Percentiles rank a stretch among this genome's conserved stretches.
Evolutionary conservation across 1,284 basidiomycete species (phyloP).

Genomic region (Vanrija humicola): DNA sequence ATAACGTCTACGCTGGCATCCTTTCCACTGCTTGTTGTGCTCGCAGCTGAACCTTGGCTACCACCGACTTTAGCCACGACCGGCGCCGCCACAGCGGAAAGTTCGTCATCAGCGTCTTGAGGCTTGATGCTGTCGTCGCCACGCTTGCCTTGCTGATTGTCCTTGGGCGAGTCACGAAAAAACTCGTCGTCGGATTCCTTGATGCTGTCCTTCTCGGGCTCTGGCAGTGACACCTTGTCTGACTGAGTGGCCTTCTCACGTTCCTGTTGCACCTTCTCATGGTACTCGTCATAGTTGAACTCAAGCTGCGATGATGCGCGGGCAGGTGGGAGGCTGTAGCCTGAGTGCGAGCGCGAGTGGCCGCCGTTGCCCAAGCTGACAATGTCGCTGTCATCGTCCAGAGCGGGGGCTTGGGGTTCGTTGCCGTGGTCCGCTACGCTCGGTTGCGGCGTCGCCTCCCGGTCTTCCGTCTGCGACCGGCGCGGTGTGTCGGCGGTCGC

Average conservation of each 20-base stretch:
- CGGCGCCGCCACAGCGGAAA: background rate
- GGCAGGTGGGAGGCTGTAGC: constrained; percentile 13
- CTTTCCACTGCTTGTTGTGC: too few species aligned
- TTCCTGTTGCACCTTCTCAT: constrained; percentile 1
- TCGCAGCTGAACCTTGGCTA: background rate
- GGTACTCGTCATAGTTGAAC: constrained; percentile 18
- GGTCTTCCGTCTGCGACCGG: background rate
- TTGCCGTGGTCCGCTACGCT: background rate
- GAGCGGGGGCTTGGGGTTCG: background rate
- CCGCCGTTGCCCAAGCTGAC: constrained; percentile 10
- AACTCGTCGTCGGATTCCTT: constrained; percentile 1
- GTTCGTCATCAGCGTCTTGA: too few species aligned
- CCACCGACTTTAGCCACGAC: background rate
- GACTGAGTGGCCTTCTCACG: too few species aligned
- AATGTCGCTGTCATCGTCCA: constrained; percentile 17
- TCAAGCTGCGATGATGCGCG: constrained; percentile 17
- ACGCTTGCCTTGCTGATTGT: background rate
- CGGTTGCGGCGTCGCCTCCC: background rate
- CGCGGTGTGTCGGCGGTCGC: background rate
- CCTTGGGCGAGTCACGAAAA: constrained; percentile 7
- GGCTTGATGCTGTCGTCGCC: too few species aligned
- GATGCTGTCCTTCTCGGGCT: too few species aligned
- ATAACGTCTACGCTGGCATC: background rate
- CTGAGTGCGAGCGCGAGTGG: constrained; percentile 6
- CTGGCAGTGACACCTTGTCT: too few species aligned